Percentiles rank a stretch among this genome's conserved stretches.
phyloP scores from a whole-genome alignment of 108 stramenopile species.

The Nitzschia sp. region DNA sequence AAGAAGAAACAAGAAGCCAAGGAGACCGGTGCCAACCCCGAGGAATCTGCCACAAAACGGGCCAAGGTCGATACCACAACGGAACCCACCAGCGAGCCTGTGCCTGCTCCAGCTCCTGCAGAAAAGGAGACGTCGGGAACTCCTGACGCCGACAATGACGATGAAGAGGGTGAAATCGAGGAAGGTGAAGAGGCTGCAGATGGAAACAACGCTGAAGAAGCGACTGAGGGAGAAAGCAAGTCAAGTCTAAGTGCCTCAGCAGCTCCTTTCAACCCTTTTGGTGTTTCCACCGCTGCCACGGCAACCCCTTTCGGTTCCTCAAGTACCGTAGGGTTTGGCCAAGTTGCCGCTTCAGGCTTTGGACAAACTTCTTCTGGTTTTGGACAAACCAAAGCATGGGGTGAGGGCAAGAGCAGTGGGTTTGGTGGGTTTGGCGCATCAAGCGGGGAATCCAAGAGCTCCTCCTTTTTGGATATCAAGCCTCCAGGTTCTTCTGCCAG shows the following conservation, averaged over 20 bases:
- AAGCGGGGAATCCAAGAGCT: not conserved
- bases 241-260: not conserved
- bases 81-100: not conserved
- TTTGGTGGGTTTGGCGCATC: not conserved
- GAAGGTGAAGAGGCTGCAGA: conserved; percentile 10
- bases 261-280: conserved; percentile 6
- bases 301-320: not conserved
- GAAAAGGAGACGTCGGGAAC: not conserved
- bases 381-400: conserved; percentile 14
- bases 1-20: conserved; percentile 23
- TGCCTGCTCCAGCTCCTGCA: not conserved
- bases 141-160: not conserved
- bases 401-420: not conserved
- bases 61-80: conserved; percentile 16
- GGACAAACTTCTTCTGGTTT: conserved; percentile 9
- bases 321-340: conserved; percentile 5
- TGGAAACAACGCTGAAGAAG: conserved; percentile 9
- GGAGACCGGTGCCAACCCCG: not conserved
- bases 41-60: conserved; percentile 26
- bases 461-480: conserved; percentile 53
- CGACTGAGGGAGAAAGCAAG: not conserved
- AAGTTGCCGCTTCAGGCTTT: not conserved
- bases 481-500: conserved; percentile 45
- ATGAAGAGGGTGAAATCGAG: not conserved
- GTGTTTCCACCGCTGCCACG: not conserved